Conservation (phyloP, 1,284 basidiomycete species). For the Leucocoprinus gongylophorus region DNA sequence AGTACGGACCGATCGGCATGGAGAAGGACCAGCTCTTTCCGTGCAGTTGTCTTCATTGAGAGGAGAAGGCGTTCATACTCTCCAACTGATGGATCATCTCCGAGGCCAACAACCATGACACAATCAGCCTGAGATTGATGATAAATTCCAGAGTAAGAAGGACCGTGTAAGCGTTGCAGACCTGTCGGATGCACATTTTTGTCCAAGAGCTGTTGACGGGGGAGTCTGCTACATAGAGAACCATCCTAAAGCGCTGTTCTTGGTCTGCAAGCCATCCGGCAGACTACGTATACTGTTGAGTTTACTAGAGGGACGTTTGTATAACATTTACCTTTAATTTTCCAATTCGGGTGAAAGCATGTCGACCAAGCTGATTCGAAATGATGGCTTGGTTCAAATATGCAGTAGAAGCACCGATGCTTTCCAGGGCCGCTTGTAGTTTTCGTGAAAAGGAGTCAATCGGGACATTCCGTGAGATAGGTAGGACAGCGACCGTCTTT, state of each 20-base stretch:
- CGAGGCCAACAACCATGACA: slow-evolving; percentile 93
- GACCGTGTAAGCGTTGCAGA: slow-evolving; percentile 26
- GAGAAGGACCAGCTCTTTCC: slow-evolving; percentile 93
- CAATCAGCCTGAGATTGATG: slow-evolving; percentile 73
- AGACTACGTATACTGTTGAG: slow-evolving; percentile 20
- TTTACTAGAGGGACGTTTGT: not conserved
- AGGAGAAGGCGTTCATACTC: slow-evolving; percentile 91
- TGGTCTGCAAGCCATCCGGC: slow-evolving; percentile 90
- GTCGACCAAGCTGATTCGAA: slow-evolving; percentile 82
- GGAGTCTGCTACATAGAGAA: slow-evolving; percentile 92
- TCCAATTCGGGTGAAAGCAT: slow-evolving; percentile 91
- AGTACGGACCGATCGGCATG: slow-evolving; percentile 88
- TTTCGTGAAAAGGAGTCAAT: slow-evolving; percentile 85
- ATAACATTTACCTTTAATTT: slow-evolving; percentile 68
- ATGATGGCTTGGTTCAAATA: slow-evolving; percentile 91
- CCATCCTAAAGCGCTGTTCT: slow-evolving; percentile 86
- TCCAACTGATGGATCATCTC: slow-evolving; percentile 83
- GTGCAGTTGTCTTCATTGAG: slow-evolving; percentile 94
- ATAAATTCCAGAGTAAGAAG: not conserved
- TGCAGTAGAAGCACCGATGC: slow-evolving; percentile 81
- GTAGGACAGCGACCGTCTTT: slow-evolving; percentile 87
- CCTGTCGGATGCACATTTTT: slow-evolving; percentile 93
- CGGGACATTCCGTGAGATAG: slow-evolving; percentile 76
- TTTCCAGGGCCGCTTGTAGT: slow-evolving; percentile 80
- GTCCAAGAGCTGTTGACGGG: slow-evolving; percentile 92